phyloP scores from a whole-genome alignment of 2,329 filamentous ascomycete genomes.

The Anisogramma anomala region DNA sequence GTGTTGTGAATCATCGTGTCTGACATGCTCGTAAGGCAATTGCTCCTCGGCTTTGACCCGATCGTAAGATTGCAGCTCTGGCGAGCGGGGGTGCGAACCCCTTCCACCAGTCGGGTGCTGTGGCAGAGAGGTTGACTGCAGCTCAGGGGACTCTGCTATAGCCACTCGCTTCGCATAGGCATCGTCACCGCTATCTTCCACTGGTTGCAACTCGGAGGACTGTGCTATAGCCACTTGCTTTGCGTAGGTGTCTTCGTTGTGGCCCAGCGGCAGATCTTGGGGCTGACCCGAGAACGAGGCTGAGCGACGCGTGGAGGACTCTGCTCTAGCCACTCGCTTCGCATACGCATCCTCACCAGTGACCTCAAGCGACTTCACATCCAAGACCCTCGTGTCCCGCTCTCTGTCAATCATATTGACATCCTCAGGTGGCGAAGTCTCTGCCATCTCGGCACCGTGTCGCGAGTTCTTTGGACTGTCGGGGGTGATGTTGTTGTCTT shows the following conservation, averaged over 20 bases:
- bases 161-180: too few species aligned
- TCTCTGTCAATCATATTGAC: neutral
- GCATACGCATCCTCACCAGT: neutral
- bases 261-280: neutral
- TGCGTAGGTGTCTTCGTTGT: neutral
- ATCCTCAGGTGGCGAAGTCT: neutral
- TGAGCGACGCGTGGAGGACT: neutral
- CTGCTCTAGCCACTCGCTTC: slow-evolving; percentile 2
- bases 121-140: too few species aligned
- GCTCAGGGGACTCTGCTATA: too few species aligned
- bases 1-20: slow-evolving; percentile 1
- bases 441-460: neutral
- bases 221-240: slow-evolving; percentile 3
- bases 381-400: neutral
- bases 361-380: neutral
- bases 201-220: neutral
- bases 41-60: slow-evolving; percentile 3
- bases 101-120: too few species aligned
- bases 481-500: slow-evolving; percentile 14
- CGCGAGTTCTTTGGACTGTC: slow-evolving; percentile 6
- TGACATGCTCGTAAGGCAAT: too few species aligned
- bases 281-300: neutral
- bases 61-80: slow-evolving; percentile 15
- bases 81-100: too few species aligned
- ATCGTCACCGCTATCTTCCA: too few species aligned